Evolutionary conservation across 2,329 filamentous ascomycete species (phyloP).

Genomic region (Aureobasidium sp.): DNA sequence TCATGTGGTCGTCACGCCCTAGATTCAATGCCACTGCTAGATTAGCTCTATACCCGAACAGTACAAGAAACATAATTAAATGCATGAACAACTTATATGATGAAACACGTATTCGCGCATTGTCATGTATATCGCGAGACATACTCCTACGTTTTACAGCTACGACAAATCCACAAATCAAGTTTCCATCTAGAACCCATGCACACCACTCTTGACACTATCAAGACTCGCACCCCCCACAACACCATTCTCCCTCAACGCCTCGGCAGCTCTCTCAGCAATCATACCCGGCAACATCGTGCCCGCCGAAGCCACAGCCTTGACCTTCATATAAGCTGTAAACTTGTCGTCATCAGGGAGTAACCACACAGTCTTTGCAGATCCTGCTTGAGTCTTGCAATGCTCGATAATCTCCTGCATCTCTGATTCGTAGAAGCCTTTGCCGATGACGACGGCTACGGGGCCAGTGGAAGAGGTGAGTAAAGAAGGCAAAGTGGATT

Average conservation of each 20-base stretch:
- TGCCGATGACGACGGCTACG: slow-evolving; percentile 13
- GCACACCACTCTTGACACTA: slow-evolving; percentile 2
- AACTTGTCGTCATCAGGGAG: slow-evolving; percentile 15
- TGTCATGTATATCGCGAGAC: not conserved
- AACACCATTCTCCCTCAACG: slow-evolving; percentile 15
- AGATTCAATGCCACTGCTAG: not conserved
- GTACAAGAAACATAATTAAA: too few species aligned
- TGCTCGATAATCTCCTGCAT: slow-evolving; percentile 7
- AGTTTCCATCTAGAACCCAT: not conserved
- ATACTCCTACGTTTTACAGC: not conserved
- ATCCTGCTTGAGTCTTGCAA: not conserved
- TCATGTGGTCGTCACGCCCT: not conserved
- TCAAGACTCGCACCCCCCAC: not conserved
- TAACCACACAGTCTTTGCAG: slow-evolving; percentile 7
- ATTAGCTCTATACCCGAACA: not conserved
- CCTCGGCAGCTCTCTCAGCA: slow-evolving; percentile 9
- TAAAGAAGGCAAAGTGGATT: not conserved
- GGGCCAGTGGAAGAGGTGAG: slow-evolving; percentile 1
- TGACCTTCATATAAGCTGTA: slow-evolving; percentile 11
- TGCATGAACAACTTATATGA: too few species aligned
- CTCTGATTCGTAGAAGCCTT: slow-evolving; percentile 14
- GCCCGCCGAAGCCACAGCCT: slow-evolving; percentile 9
- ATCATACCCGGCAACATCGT: slow-evolving; percentile 14
- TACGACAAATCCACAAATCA: too few species aligned
- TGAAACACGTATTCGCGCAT: too few species aligned